These are phyloP conservation scores for Geotrichum australiense DNA, from an alignment of 1,139 yeast species.

Conservation along the genomic window DNA sequence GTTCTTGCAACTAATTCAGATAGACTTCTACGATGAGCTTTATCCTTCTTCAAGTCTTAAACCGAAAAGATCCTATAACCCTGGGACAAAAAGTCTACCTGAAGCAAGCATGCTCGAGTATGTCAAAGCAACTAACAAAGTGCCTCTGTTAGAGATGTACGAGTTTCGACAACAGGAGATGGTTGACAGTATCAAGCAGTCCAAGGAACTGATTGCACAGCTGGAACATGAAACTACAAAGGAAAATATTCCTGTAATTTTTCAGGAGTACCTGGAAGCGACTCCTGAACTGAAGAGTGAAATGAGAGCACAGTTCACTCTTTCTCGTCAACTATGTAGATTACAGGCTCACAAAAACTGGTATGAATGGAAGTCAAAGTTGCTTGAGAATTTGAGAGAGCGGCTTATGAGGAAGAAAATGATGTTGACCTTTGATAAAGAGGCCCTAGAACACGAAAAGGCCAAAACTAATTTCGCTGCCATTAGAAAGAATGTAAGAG, in stretches of 20 bases:
- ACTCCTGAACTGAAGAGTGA: conserved; percentile 36
- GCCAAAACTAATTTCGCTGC: conserved; percentile 3
- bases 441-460: conserved; percentile 2
- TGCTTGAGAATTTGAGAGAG: conserved; percentile 39
- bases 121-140: conserved; percentile 26
- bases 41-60: conserved; percentile 24
- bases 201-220: conserved; percentile 41
- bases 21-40: conserved; percentile 33
- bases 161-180: conserved; percentile 44
- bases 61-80: too few relatives aligned
- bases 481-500: conserved; percentile 1
- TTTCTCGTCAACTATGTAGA: conserved; percentile 45
- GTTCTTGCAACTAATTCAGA: conserved; percentile 29
- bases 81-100: too few relatives aligned
- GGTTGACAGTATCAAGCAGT: conserved; percentile 41
- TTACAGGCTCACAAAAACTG: conserved; percentile 47
- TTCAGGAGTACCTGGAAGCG: conserved; percentile 42
- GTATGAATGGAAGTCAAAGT: conserved; percentile 53
- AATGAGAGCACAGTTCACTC: conserved; percentile 43
- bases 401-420: conserved; percentile 28
- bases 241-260: conserved; percentile 44
- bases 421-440: conserved; percentile 9
- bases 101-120: too few relatives aligned
- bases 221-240: conserved; percentile 40
- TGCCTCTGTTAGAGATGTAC: conserved; percentile 31